Evolutionary conservation across 257 asterid species (phyloP), one percentile per base, ranked within the genome.

Genomic region (Scutellaria galericulata): DNA sequence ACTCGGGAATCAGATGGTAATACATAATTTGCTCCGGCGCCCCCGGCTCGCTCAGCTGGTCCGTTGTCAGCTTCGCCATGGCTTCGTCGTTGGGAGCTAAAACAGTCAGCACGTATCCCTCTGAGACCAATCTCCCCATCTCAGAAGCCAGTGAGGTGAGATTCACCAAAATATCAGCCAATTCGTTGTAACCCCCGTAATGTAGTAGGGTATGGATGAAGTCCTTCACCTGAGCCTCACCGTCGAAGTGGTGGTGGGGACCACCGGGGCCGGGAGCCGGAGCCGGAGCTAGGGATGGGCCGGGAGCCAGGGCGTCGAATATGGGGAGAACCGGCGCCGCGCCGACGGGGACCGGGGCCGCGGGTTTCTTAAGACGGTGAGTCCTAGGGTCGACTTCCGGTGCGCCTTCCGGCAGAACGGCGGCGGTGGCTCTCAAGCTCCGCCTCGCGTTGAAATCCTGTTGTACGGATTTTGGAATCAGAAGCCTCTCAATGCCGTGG

Each of bases 261-360:
- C 95, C 97, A 3, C 99, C 99, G 0, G 99, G 99, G 0, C 98
- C 98, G 0, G 99, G 99, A 0, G 99, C 99, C 0, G 98, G 93
- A 0, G 98, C 97, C 6, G 99, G 99, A 0, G 99, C 97, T 13
- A 94, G 81, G 0, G 96, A 86, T 0, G 99, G 99, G 0, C 98
- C 99, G 5, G 99, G 99, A 5, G 97, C 96, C 83, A 94, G 0
- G 37, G 99, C 98, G 60, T 83, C 87, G 77, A 46, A 86, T 3
- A 92, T 52, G 2, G 98, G 90, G 1, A 94, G 83, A 5, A 52
- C 84, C 1, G 98, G 96, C 2, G 97, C 88, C 0, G 95, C 74
- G 0, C 98, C 99, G 44, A 72, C 93, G 7, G 96, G 84, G 22
- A 77, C 77, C 0, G 95, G 81, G 0, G 82, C 76, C 0, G 87